These are phyloP conservation scores for Metschnikowia aberdeeniae DNA, from an alignment of 805 yeast genomes.

Conservation along the genomic window DNA sequence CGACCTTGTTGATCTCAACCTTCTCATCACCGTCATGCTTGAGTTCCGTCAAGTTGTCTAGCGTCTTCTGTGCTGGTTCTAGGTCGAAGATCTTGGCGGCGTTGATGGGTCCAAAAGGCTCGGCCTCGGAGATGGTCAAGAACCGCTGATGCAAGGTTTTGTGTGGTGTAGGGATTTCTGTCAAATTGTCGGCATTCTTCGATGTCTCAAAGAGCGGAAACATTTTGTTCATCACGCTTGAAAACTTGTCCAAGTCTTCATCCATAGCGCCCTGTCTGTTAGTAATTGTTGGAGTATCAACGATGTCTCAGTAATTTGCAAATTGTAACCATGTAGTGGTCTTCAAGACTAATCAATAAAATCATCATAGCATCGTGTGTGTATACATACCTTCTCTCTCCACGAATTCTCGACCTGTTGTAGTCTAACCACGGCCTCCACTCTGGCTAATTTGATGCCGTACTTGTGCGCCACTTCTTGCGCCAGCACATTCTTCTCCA, in stretches of 20 bases:
- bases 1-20: conserved; percentile 27
- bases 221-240: conserved; percentile 65
- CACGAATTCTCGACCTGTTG: conserved; percentile 60
- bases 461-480: conserved; percentile 75
- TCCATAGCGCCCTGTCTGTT: conserved; percentile 47
- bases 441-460: conserved; percentile 78
- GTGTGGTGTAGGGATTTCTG: conserved; percentile 91
- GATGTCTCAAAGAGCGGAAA: conserved; percentile 63
- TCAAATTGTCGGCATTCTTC: conserved; percentile 61
- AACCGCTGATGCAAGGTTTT: conserved; percentile 79
- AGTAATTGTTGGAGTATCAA: conserved; percentile 21
- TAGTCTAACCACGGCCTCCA: conserved; percentile 81
- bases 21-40: conserved; percentile 46
- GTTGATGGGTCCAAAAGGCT: conserved; percentile 93
- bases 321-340: conserved; percentile 54
- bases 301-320: conserved; percentile 18
- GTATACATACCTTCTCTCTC: conserved; percentile 54
- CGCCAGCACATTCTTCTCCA: conserved; percentile 48
- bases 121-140: conserved; percentile 86
- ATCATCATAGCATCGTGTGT: conserved; percentile 39
- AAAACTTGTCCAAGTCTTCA: conserved; percentile 55
- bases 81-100: conserved; percentile 82
- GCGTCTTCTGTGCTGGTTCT: conserved; percentile 82
- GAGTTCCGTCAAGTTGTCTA: conserved; percentile 61
- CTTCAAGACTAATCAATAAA: conserved; percentile 77